Percentiles rank a stretch among this genome's conserved stretches.
Conservation (phyloP, 768 basidiomycete species). For the Mycena chlorophos region DNA sequence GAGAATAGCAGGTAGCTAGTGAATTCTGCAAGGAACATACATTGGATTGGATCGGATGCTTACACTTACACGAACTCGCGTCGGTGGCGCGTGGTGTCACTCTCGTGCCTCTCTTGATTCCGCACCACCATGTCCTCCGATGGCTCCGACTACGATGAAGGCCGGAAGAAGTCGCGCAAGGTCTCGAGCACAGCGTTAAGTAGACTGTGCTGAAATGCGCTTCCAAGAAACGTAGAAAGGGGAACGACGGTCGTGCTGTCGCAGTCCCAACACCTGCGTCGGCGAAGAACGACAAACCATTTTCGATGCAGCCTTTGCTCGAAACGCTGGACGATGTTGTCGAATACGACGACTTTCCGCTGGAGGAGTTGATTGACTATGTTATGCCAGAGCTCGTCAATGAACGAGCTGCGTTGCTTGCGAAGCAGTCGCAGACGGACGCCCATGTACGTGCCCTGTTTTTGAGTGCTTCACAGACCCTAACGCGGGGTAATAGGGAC, state of each 20-base stretch:
- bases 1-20: conserved; percentile 29
- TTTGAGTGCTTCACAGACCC: no score
- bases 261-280: conserved; percentile 4
- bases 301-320: conserved; percentile 17
- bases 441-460: conserved; percentile 25
- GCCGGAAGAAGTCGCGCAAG: conserved; percentile 6
- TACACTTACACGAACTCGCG: neutral
- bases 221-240: conserved; percentile 27
- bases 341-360: conserved; percentile 22
- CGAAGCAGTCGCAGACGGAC: conserved; percentile 22
- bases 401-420: conserved; percentile 29
- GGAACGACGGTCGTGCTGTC: conserved; percentile 15
- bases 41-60: neutral
- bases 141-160: conserved; percentile 13
- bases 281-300: conserved; percentile 3
- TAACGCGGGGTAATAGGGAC: conserved; percentile 32
- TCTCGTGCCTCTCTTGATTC: neutral
- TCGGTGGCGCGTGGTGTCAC: neutral
- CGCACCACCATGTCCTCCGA: conserved; percentile 15
- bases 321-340: neutral
- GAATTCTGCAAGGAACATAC: neutral
- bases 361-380: conserved; percentile 35
- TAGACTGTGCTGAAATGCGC: neutral
- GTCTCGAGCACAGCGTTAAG: neutral
- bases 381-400: conserved; percentile 37